phyloP scores from a whole-genome alignment of 345 rosid genomes.

The Linum tenue region DNA sequence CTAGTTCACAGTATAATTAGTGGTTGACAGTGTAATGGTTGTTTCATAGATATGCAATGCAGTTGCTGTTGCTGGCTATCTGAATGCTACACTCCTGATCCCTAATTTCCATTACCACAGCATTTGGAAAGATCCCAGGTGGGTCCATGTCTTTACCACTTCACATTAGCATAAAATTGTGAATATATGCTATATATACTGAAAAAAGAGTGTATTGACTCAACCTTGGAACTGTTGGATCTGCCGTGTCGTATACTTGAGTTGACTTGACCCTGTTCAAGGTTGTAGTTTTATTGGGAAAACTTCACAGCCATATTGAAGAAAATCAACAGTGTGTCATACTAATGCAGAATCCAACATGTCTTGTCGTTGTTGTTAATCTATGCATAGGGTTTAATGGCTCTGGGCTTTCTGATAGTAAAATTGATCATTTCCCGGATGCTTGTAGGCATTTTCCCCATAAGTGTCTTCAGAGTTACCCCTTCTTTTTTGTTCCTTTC shows the following conservation, averaged over 20 bases:
- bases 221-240: too few species aligned
- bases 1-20: conserved; percentile 18
- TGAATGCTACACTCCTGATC: conserved; percentile 88
- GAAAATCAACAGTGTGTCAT: too few species aligned
- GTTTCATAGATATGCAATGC: conserved; percentile 93
- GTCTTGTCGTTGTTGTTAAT: background rate
- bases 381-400: background rate
- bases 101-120: conserved; percentile 96
- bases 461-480: background rate
- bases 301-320: too few species aligned
- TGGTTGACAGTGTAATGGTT: conserved; percentile 8
- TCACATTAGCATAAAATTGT: background rate
- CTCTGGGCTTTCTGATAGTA: background rate
- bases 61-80: conserved; percentile 97
- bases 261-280: too few species aligned
- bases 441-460: background rate
- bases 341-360: background rate
- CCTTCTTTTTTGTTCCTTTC: background rate
- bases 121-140: conserved; percentile 99
- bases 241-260: too few species aligned
- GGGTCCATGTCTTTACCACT: background rate
- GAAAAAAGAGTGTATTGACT: background rate
- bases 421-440: background rate
- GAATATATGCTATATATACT: background rate
- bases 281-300: too few species aligned